phyloP scores from a whole-genome alignment of 768 basidiomycete genomes.

The Mycena amicta region DNA sequence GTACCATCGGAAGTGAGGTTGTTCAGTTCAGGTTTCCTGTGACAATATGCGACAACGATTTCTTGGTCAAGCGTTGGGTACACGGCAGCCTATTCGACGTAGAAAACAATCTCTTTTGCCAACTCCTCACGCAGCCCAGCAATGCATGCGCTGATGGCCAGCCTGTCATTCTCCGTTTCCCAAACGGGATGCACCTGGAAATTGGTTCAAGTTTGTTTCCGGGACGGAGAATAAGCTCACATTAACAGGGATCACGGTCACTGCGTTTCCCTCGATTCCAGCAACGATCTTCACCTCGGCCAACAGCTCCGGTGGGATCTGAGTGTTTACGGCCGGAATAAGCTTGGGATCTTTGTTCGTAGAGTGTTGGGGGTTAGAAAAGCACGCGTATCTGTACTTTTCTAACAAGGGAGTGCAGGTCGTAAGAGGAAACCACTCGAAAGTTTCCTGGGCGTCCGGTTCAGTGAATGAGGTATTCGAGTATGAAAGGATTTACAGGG shows the following conservation, averaged over 20 bases:
- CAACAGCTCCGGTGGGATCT: constrained; percentile 6
- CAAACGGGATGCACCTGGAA: constrained; percentile 31
- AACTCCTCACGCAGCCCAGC: constrained; percentile 46
- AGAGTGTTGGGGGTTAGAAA: constrained; percentile 64
- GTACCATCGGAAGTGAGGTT: too few species aligned
- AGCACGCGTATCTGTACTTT: constrained; percentile 67
- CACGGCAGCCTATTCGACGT: too few species aligned
- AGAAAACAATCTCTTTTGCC: constrained; percentile 37
- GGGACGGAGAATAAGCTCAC: constrained; percentile 1
- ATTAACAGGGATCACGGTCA: constrained; percentile 16
- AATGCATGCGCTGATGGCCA: constrained; percentile 45
- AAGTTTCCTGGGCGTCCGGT: constrained; percentile 60
- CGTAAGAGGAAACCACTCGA: constrained; percentile 73
- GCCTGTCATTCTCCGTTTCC: constrained; percentile 30
- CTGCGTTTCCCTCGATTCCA: constrained; percentile 21
- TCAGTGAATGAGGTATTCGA: not conserved
- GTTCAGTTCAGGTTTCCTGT: too few species aligned
- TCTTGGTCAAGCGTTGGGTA: too few species aligned
- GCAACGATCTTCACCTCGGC: constrained; percentile 12
- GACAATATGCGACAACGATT: too few species aligned
- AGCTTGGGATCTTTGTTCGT: constrained; percentile 31
- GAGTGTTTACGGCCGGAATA: not conserved
- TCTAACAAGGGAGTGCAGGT: constrained; percentile 64
- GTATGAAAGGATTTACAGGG: constrained; percentile 53
- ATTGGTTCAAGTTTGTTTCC: constrained; percentile 12